Evolutionary conservation across 345 rosid genomes (phyloP).

Genomic region (Citrus reticulata): DNA sequence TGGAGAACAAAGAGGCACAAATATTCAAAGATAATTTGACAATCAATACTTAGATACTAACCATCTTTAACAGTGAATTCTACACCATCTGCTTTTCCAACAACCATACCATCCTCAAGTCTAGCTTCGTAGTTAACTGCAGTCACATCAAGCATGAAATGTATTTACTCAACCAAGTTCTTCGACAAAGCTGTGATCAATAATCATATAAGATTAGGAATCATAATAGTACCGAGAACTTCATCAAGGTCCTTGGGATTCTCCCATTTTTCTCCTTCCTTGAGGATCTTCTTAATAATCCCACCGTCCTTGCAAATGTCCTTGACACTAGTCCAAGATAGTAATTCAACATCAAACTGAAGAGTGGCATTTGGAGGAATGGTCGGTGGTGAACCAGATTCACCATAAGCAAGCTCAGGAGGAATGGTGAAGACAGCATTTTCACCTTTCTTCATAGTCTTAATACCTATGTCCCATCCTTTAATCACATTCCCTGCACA

Average conservation of each 20-base stretch:
- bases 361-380: constrained; percentile 90
- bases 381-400: constrained; percentile 81
- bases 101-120: constrained; percentile 72
- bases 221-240: constrained; percentile 50
- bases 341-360: constrained; percentile 76
- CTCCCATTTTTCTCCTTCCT: constrained; percentile 76
- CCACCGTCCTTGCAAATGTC: constrained; percentile 92
- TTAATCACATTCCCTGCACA: constrained; percentile 78
- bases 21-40: background rate
- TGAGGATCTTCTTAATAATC: constrained; percentile 63
- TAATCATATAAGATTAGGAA: background rate
- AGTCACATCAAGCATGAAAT: constrained; percentile 5
- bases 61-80: constrained; percentile 83
- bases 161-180: background rate
- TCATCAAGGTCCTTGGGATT: constrained; percentile 79
- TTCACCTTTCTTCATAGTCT: constrained; percentile 96
- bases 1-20: background rate
- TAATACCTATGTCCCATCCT: constrained; percentile 97
- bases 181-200: background rate
- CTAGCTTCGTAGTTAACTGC: constrained; percentile 71
- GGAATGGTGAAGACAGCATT: constrained; percentile 88
- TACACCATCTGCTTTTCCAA: constrained; percentile 65
- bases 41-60: constrained; percentile 14
- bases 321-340: constrained; percentile 77
- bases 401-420: constrained; percentile 78